Conservation (phyloP, 1,139 yeast species). For the Debaryomyces fabryi region DNA sequence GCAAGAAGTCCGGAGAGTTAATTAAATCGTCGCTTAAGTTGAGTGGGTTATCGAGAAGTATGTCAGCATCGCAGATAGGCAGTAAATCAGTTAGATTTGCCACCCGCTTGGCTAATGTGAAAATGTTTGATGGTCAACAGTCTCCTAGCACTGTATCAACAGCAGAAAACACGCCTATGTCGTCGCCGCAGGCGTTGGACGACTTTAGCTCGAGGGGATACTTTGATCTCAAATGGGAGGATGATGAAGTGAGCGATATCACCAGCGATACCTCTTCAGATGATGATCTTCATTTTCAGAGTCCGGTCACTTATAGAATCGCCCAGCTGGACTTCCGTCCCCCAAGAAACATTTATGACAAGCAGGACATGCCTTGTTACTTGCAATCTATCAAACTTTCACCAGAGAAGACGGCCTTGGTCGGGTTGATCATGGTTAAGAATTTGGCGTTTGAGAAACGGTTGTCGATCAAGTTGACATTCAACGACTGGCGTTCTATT, state of each 20-base stretch:
- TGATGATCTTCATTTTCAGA: conserved; percentile 7
- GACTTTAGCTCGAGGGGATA: conserved; percentile 15
- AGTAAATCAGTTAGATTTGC: conserved; percentile 43
- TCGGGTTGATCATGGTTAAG: conserved; percentile 38
- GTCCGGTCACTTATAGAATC: conserved; percentile 10
- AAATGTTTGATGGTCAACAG: conserved; percentile 46
- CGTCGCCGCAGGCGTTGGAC: conserved; percentile 33
- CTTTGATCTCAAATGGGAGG: conserved; percentile 21
- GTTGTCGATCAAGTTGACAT: conserved; percentile 38
- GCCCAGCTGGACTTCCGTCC: conserved; percentile 8
- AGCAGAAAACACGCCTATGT: conserved; percentile 34
- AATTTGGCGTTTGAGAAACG: conserved; percentile 45
- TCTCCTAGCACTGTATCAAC: conserved; percentile 43
- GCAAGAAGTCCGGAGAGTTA: conserved; percentile 44
- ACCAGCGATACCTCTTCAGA: conserved; percentile 15
- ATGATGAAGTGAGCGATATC: conserved; percentile 17
- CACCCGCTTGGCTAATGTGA: conserved; percentile 37
- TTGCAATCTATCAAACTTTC: conserved; percentile 15
- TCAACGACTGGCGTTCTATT: conserved; percentile 41
- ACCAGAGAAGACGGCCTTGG: conserved; percentile 20
- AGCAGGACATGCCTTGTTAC: conserved; percentile 9
- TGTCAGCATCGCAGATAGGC: conserved; percentile 31
- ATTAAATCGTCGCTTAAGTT: conserved; percentile 44
- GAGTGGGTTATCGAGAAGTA: conserved; percentile 27
- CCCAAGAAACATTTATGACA: conserved; percentile 11